Percentiles rank a stretch among this genome's conserved stretches.
phyloP scores from a whole-genome alignment of 2,329 filamentous ascomycete species.

The Aureobasidium sp. region DNA sequence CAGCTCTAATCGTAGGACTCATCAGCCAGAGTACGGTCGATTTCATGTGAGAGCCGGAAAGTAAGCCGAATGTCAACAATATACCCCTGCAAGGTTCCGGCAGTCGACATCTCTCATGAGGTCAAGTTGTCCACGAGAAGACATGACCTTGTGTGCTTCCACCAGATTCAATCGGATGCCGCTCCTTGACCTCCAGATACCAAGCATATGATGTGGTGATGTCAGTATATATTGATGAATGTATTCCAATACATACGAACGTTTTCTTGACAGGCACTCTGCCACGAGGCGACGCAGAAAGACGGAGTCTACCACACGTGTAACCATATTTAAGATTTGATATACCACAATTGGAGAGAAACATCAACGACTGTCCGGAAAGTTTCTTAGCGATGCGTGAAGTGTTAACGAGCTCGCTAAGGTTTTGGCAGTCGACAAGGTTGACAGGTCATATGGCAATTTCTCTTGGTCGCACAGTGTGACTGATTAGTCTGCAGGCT shows the following conservation, averaged over 20 bases:
- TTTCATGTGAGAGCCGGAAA: not conserved
- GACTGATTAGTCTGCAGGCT: not conserved
- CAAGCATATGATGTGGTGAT: too few species aligned
- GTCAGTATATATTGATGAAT: too few species aligned
- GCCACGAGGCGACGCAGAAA: too few species aligned
- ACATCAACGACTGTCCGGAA: conserved; percentile 70
- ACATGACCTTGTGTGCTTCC: not conserved
- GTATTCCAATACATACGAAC: too few species aligned
- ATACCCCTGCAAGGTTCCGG: not conserved
- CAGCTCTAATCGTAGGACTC: too few species aligned
- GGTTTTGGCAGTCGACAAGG: conserved; percentile 72
- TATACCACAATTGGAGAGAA: conserved; percentile 52
- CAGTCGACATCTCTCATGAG: not conserved
- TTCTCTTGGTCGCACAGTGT: not conserved
- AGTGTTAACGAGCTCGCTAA: conserved; percentile 82
- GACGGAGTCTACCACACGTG: too few species aligned
- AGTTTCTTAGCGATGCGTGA: conserved; percentile 77
- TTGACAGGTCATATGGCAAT: not conserved
- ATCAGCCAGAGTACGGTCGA: conserved; percentile 1
- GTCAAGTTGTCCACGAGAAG: not conserved
- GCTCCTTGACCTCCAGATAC: not conserved
- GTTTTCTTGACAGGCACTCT: too few species aligned
- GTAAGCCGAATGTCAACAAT: not conserved
- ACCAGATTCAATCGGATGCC: too few species aligned
- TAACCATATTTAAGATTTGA: conserved; percentile 34